Conservation (phyloP, 2,329 filamentous ascomycete species). For the Aureobasidium sp. region DNA sequence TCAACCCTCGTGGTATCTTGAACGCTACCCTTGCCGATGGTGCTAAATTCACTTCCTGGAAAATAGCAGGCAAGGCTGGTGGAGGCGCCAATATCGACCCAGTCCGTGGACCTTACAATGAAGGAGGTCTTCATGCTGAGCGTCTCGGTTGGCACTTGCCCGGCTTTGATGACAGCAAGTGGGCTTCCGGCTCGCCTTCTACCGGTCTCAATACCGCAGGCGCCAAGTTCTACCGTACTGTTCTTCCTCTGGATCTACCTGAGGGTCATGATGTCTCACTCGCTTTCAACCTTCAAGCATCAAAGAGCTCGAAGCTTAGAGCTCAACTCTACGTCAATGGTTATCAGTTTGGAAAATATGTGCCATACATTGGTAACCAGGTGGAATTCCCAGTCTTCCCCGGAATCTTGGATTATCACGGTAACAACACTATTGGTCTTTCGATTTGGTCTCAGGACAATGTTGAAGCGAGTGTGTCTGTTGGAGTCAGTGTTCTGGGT, state of each 20-base stretch:
- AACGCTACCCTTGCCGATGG: conserved; percentile 43
- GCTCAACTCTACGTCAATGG: conserved; percentile 55
- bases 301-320: conserved; percentile 39
- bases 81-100: conserved; percentile 46
- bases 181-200: conserved; percentile 33
- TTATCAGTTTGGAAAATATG: conserved; percentile 51
- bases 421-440: conserved; percentile 49
- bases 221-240: conserved; percentile 49
- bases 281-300: conserved; percentile 45
- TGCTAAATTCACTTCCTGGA: conserved; percentile 45
- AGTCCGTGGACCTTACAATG: conserved; percentile 47
- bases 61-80: conserved; percentile 49
- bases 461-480: conserved; percentile 39
- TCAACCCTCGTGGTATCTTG: conserved; percentile 44
- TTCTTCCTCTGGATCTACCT: conserved; percentile 43
- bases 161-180: conserved; percentile 37
- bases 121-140: conserved; percentile 51
- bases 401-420: conserved; percentile 50
- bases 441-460: conserved; percentile 54
- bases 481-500: conserved; percentile 39
- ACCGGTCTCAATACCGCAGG: conserved; percentile 35
- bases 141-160: conserved; percentile 52
- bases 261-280: conserved; percentile 47
- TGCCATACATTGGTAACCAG: conserved; percentile 54
- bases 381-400: conserved; percentile 53